Percentiles rank a stretch among this genome's conserved stretches.
These are phyloP conservation scores for Fusarium metavorans DNA, from an alignment of 2,329 filamentous ascomycete genomes.

Conservation along the genomic window DNA sequence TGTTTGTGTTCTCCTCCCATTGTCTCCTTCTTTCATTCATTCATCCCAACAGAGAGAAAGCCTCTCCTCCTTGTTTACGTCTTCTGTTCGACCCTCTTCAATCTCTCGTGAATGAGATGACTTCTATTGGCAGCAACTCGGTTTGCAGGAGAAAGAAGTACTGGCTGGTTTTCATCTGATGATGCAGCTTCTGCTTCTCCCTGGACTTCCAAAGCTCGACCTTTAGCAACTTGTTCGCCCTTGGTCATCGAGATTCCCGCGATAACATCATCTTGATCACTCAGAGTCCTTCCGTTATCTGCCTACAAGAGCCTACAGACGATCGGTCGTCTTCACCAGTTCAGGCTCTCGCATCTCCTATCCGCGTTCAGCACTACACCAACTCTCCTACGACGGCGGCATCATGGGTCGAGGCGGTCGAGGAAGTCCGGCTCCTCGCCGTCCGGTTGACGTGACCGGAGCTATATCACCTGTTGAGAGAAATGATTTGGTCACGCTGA, in stretches of 20 bases:
- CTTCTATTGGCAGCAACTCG: not conserved
- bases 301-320: not conserved
- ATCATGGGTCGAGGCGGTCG: constrained; percentile 57
- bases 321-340: not conserved
- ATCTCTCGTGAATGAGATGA: constrained; percentile 14
- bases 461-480: constrained; percentile 62
- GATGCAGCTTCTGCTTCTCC: constrained; percentile 2
- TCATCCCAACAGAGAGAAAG: constrained; percentile 15
- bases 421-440: constrained; percentile 51
- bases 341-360: not conserved
- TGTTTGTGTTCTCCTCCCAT: constrained; percentile 1
- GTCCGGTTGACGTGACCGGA: constrained; percentile 64
- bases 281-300: not conserved
- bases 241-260: not conserved
- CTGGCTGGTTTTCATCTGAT: constrained; percentile 1
- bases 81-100: constrained; percentile 11
- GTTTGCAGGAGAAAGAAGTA: constrained; percentile 7
- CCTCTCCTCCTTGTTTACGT: constrained; percentile 25
- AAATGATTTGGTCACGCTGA: constrained; percentile 64
- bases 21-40: not conserved
- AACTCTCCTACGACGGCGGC: not conserved
- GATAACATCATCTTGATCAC: not conserved
- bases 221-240: constrained; percentile 1
- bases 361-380: not conserved
- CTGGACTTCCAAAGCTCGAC: constrained; percentile 6